A percentile compares a stretch with the other conserved stretches of the same genome.
phyloP scores from a whole-genome alignment of 495 filamentous ascomycete species.

The Rusavskia elegans region DNA sequence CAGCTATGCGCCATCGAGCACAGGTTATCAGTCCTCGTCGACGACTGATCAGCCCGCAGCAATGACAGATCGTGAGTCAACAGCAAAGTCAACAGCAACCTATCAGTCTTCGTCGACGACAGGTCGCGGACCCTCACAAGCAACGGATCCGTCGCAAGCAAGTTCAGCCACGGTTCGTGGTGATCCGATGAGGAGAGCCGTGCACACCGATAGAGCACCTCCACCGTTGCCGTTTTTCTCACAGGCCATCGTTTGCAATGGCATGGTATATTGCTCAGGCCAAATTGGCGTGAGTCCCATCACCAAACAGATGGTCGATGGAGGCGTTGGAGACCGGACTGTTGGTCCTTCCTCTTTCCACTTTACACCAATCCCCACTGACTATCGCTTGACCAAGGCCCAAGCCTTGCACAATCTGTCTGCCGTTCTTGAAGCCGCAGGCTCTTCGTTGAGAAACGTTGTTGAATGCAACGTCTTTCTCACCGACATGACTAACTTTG shows the following conservation, averaged over 20 bases:
- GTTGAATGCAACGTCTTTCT: conserved; percentile 59
- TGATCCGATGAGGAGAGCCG: conserved; percentile 3
- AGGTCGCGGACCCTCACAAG: neutral
- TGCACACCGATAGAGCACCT: conserved; percentile 23
- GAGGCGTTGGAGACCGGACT: conserved; percentile 36
- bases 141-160: neutral
- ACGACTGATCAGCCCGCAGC: neutral
- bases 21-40: neutral
- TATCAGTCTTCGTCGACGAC: neutral
- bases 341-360: conserved; percentile 18
- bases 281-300: conserved; percentile 33
- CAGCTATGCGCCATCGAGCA: neutral
- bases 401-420: conserved; percentile 47
- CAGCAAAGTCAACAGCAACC: neutral
- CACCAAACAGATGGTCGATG: conserved; percentile 33
- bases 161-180: neutral
- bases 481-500: conserved; percentile 52
- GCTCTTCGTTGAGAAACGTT: conserved; percentile 44
- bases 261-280: conserved; percentile 30
- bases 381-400: conserved; percentile 9
- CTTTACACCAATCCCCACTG: neutral
- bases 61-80: neutral
- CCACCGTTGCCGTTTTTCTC: conserved; percentile 27
- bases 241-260: conserved; percentile 27
- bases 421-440: conserved; percentile 48